Evolutionary conservation across 164 flowering plant species (phyloP).

Genomic region (Umbilicus rupestris): DNA sequence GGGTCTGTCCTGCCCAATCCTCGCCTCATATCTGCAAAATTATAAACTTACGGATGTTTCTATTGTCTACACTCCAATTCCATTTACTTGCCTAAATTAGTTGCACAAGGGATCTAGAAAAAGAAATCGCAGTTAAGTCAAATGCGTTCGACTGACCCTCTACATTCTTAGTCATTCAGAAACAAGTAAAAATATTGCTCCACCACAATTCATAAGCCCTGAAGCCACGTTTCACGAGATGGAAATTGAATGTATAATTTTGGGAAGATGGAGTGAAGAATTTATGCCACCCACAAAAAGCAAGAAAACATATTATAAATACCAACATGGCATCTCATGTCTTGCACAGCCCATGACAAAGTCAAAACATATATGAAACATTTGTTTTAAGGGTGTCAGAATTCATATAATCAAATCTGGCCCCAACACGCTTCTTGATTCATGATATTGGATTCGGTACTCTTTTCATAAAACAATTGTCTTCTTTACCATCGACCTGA

Average conservation of each 20-base stretch:
- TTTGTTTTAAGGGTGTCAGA: neutral
- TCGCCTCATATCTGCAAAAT: neutral
- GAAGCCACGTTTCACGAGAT: neutral
- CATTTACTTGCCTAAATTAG: too few species aligned
- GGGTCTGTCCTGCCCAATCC: neutral
- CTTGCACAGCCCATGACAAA: neutral
- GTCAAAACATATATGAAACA: neutral
- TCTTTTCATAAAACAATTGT: too few species aligned
- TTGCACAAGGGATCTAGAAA: too few species aligned
- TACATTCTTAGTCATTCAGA: neutral
- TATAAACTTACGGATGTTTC: too few species aligned
- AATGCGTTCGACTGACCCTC: too few species aligned
- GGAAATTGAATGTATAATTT: neutral
- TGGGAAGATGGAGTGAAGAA: neutral
- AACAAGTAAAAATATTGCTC: neutral
- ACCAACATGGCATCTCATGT: neutral
- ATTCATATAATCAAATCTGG: neutral
- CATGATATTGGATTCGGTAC: too few species aligned
- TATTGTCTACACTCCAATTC: too few species aligned
- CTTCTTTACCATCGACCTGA: too few species aligned
- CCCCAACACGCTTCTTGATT: too few species aligned
- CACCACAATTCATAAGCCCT: too few species aligned
- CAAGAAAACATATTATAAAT: neutral
- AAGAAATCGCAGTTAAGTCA: too few species aligned
- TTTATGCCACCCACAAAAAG: neutral